These are phyloP conservation scores for Aspergillus biplanus DNA, from an alignment of 495 filamentous ascomycete genomes.

Conservation along the genomic window DNA sequence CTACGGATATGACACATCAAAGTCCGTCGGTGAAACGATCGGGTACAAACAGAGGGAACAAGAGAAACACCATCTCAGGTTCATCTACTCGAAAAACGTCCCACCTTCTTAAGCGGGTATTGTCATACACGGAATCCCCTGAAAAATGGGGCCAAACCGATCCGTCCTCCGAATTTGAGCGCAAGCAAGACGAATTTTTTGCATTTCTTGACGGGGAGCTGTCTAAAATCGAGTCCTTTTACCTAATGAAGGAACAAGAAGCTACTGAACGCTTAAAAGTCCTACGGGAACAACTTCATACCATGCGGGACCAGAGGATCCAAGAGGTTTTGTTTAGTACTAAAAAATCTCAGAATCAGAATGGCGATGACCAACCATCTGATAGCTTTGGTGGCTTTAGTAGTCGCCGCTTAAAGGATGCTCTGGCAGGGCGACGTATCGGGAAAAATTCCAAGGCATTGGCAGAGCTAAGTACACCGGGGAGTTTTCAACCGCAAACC, in stretches of 20 bases:
- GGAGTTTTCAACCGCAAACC: slow-evolving; percentile 34
- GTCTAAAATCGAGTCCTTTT: slow-evolving; percentile 85
- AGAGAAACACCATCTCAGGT: slow-evolving; percentile 23
- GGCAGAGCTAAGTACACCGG: slow-evolving; percentile 53
- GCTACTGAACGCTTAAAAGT: slow-evolving; percentile 69
- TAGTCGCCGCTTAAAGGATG: slow-evolving; percentile 30
- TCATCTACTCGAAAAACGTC: slow-evolving; percentile 30
- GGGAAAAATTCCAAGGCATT: slow-evolving; percentile 63
- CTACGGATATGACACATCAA: slow-evolving; percentile 15
- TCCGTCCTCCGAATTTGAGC: slow-evolving; percentile 52
- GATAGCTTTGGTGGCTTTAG: slow-evolving; percentile 34
- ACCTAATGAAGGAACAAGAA: slow-evolving; percentile 79
- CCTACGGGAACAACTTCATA: slow-evolving; percentile 79
- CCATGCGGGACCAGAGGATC: slow-evolving; percentile 80
- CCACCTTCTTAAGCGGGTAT: slow-evolving; percentile 42
- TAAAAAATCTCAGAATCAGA: slow-evolving; percentile 36
- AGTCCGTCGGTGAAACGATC: slow-evolving; percentile 23
- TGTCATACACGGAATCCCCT: slow-evolving; percentile 34
- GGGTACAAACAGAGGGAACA: slow-evolving; percentile 17
- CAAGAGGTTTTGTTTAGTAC: slow-evolving; percentile 60
- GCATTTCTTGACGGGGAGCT: slow-evolving; percentile 76
- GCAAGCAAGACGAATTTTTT: slow-evolving; percentile 76
- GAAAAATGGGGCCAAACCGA: slow-evolving; percentile 44
- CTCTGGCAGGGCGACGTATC: slow-evolving; percentile 43
- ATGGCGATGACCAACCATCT: slow-evolving; percentile 22